Evolutionary conservation across 352 stramenopile species (phyloP).

Genomic region (Blastocystis sp.): DNA sequence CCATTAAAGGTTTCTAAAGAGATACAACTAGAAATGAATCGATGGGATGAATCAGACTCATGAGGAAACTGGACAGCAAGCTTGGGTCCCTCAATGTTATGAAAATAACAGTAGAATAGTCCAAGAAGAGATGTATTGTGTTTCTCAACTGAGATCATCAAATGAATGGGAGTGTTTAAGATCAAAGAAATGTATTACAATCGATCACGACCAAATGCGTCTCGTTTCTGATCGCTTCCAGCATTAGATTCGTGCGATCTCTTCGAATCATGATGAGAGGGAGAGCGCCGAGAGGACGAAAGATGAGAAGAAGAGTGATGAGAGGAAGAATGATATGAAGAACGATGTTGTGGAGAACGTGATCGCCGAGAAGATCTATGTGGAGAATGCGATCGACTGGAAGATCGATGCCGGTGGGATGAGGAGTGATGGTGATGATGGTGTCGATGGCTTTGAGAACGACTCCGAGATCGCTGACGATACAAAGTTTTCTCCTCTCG

Average conservation of each 20-base stretch:
- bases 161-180: not conserved
- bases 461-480: not conserved
- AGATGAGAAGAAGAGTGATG: not conserved
- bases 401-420: not conserved
- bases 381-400: not conserved
- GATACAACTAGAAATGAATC: slow-evolving; percentile 18
- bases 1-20: slow-evolving; percentile 48
- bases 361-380: too few species aligned
- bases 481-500: not conserved
- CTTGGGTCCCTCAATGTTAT: slow-evolving; percentile 55
- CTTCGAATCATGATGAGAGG: not conserved
- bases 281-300: not conserved
- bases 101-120: slow-evolving; percentile 57
- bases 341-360: not conserved
- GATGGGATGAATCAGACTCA: not conserved
- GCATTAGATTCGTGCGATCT: not conserved
- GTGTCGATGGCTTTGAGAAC: too few species aligned
- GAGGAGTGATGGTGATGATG: not conserved
- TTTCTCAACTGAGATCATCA: slow-evolving; percentile 57
- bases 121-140: slow-evolving; percentile 36
- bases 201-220: too few species aligned
- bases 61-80: slow-evolving; percentile 26
- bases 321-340: not conserved
- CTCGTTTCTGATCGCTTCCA: too few species aligned
- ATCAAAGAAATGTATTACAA: too few species aligned